phyloP scores from a whole-genome alignment of 139 green algal species.

The Chlorella sp. region DNA sequence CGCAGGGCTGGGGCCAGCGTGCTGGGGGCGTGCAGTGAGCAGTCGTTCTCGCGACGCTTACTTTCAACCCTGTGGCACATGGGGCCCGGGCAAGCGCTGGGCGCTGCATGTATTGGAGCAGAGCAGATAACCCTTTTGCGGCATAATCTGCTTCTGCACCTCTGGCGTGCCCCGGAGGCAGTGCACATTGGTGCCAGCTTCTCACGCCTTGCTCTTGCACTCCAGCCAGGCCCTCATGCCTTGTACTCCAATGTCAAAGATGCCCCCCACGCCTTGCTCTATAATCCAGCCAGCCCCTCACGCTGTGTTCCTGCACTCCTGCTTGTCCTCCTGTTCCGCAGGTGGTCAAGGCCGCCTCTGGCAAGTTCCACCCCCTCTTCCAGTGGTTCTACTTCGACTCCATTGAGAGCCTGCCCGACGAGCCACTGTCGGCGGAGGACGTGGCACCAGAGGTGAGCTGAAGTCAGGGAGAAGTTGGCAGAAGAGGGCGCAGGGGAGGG shows the following conservation, averaged over 20 bases:
- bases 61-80: no score
- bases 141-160: no score
- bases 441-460: constrained; percentile 42
- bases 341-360: constrained; percentile 93
- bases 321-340: neutral
- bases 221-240: no score
- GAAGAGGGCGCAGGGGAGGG: neutral
- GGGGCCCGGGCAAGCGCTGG: neutral
- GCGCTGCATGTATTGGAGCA: no score
- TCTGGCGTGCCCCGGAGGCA: no score
- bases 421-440: constrained; percentile 46
- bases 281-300: neutral
- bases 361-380: constrained; percentile 97
- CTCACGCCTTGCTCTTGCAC: neutral
- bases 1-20: neutral
- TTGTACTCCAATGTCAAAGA: no score
- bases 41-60: no score
- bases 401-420: constrained; percentile 77
- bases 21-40: neutral
- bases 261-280: no score
- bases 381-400: constrained; percentile 96
- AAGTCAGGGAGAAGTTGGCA: neutral
- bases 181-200: neutral
- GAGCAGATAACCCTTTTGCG: no score
- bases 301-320: neutral